Evolutionary conservation across 306 rosid genomes (phyloP), one percentile per base, ranked within the genome.

Genomic region (Ochetophila trinervis): DNA sequence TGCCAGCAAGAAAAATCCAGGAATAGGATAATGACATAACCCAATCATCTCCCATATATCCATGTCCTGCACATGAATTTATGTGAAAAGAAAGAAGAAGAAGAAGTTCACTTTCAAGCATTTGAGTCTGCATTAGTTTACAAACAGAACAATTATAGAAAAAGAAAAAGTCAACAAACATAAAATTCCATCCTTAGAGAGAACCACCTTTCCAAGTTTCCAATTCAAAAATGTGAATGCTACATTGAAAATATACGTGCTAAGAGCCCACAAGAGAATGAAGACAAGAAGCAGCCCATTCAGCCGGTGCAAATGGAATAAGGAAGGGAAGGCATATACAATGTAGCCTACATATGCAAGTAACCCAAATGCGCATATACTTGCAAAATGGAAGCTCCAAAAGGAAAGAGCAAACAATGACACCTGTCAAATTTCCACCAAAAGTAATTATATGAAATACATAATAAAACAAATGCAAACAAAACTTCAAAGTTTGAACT

Each of bases 221-320:
- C 75, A 76, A 67, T 88, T 84, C 79, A 86, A 76, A 78, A 94
- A 84, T 19, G 91, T 32, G 77, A 88, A 94, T 52, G 96, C 94
- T 67, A 94, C 91, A 77, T 94, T 94, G 85, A 94, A 94, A 70
- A 94, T 74, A 76, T 94, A 94, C 68, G 99, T 94, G 91, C 99
- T 90, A 74, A 83, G 89, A 65, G 99, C 97, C 99, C 99, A 94
- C 36, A 94, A 72, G 83, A 94, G 99, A 82, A 94, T 94, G 96
- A 94, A 94, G 83, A 88, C 97, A 69, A 94, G 99, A 70, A 94
- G 95, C 79, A 94, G 80, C 73, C 97, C 97, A 60, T 94, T 94
- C 82, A 94, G 76, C 19, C 97, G 94, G 72, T 88, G 99, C 84
- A 94, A 65, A 44, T 62, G 97, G 80, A 88, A 94, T 66, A 90